These are phyloP conservation scores for Diaporthe humulicola DNA, from an alignment of 2,329 filamentous ascomycete species.

Conservation along the genomic window DNA sequence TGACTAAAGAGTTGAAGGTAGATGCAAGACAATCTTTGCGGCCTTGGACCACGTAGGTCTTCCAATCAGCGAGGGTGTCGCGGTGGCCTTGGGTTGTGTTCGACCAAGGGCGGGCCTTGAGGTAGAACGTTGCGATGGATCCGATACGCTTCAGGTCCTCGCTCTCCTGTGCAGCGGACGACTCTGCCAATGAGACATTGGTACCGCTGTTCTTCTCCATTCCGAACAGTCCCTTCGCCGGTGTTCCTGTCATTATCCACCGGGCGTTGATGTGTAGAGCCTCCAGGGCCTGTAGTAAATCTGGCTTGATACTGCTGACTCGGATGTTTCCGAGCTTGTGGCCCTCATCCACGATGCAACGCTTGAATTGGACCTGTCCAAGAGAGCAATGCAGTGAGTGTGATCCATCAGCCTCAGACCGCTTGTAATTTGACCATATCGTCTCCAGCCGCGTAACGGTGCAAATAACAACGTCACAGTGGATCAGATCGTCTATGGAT, in stretches of 20 bases:
- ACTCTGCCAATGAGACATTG: constrained; percentile 47
- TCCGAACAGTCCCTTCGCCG: constrained; percentile 85
- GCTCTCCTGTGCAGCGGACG: constrained; percentile 64
- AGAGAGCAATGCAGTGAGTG: constrained; percentile 68
- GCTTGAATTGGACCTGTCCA: constrained; percentile 82
- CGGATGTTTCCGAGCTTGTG: constrained; percentile 82
- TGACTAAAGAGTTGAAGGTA: constrained; percentile 82
- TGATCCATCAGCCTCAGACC: constrained; percentile 47
- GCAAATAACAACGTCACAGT: constrained; percentile 84
- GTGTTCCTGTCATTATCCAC: constrained; percentile 94
- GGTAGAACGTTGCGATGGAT: constrained; percentile 75
- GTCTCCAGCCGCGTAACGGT: constrained; percentile 80
- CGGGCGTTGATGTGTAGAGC: constrained; percentile 75
- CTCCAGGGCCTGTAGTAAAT: constrained; percentile 65
- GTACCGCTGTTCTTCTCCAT: constrained; percentile 61
- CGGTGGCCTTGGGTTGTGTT: constrained; percentile 68
- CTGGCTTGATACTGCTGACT: constrained; percentile 64
- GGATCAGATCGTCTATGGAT: constrained; percentile 66
- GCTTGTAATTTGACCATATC: constrained; percentile 62
- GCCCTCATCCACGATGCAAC: constrained; percentile 93
- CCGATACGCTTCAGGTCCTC: constrained; percentile 77
- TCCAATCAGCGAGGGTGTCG: constrained; percentile 76
- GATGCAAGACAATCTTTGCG: constrained; percentile 73
- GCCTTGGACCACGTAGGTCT: constrained; percentile 77
- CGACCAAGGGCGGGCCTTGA: constrained; percentile 84